Base-by-base conservation (phyloP, 805 yeast species). In the Kodamaea kakaduensis region DNA sequence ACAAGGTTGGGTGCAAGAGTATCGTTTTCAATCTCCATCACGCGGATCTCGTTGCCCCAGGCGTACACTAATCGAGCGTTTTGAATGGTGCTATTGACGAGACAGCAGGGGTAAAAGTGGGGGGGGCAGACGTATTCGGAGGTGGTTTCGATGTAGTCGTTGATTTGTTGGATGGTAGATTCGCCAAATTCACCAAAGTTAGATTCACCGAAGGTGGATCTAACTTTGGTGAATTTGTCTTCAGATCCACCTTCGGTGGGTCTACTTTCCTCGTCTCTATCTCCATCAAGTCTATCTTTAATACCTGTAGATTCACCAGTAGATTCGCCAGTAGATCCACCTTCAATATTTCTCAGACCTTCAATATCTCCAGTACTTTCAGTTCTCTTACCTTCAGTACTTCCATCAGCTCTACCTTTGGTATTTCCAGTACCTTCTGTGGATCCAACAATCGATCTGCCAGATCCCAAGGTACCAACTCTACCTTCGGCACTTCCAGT, bases 11-110 rank as follows among this genome's bases (percentile, higher is more conserved):
- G 13, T 0, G 69, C 65, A 9, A 63, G 53, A 5, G 57, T 51
- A 9, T 63, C 64, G 35, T 64, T 54, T 13, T 52, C 56, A 2
- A 81, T 54, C 36, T 79, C 81, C 6, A 80, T 44, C 1, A 85
- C 48, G 0, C 78, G 75, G 35, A 84, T 47, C 6, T 67, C 63
- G 40, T 78, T 77, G n/a, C 75, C 65, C 83, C 87, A 83, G 24
- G 84, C 67, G 44, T 79, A 84, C 0, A 84, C 89, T 26, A 85
- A 53, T 40, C 69, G 58, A 0, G 86, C 49, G 46, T 46, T 51
- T 26, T 37, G 14, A 22, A 46, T 17, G 8, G 12, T 5, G 5
- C 7, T 5, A 12, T 25, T 25, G 6, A 5, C 27, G 5, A 17
- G 7, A 9, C 29, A 26, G 19, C 29, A 26, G 19, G 29, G 29